Base-by-base conservation (phyloP, 805 yeast genomes). In the Zygosaccharomyces siamensis region DNA sequence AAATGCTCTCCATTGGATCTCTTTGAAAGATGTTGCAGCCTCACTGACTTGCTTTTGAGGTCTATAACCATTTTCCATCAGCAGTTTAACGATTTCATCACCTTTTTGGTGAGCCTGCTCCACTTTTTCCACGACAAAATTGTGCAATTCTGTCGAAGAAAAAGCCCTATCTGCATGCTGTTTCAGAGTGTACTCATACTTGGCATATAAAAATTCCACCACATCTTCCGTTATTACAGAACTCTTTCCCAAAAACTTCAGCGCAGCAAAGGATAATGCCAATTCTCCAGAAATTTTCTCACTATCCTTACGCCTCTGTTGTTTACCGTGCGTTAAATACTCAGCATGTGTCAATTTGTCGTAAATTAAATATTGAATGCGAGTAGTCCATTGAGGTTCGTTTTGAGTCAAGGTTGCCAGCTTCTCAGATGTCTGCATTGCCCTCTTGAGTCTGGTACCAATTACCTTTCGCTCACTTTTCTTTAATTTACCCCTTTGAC, bases 401-500 rank as follows among this genome's bases (percentile, higher is more conserved):
- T 69, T 64, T 1, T 56, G 53, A 4, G 73, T 67, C 7, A 80
- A 58, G 0, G 61, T 62, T 24, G 77, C 60, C 28, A 87, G 65
- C 27, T 72, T 71, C 36, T 69, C 63, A 18, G 76, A 66, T 45
- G 72, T 72, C 41, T 67, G 65, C 26, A 75, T 64, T 1, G 92
- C 80, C 64, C 78, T 83, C 61, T 83, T 87, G 52, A 85, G 76
- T 64, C 86, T 86, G 24, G 89, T 77, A 8, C 74, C 61, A 57
- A 85, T 68, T 50, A 83, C 77, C 47, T 76, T 76, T 53, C 65
- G 63, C 62, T 66, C 69, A 43, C 58, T 53, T 7, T 51, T 56
- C 50, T 72, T 65, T 30, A 59, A 54, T 28, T 59, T 56, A 35
- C 66, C 65, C 46, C 70, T 62, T 38, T 55, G 58, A 31, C 64